phyloP scores from a whole-genome alignment of 768 basidiomycete species.

The Sistotremastrum suecicum region DNA sequence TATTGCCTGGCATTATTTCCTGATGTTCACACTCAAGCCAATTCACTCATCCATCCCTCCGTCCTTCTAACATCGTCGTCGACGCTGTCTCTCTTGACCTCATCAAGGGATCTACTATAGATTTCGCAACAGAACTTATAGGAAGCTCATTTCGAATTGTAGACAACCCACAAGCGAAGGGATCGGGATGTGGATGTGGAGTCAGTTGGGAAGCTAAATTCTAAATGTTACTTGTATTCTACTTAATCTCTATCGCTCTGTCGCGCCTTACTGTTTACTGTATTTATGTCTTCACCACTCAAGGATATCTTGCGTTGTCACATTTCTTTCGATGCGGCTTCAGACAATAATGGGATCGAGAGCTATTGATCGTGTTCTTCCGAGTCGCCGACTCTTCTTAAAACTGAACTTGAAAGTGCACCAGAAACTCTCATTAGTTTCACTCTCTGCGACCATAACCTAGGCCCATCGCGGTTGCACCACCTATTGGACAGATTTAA shows the following conservation, averaged over 20 bases:
- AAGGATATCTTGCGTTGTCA: too few species aligned
- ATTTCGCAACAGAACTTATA: conserved; percentile 89
- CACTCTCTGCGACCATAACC: too few species aligned
- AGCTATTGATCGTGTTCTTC: too few species aligned
- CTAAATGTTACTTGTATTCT: conserved; percentile 5
- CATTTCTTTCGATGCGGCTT: too few species aligned
- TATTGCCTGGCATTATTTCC: background rate
- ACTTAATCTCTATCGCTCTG: background rate
- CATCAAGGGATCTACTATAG: conserved; percentile 78
- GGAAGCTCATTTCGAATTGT: conserved; percentile 77
- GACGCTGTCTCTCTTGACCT: conserved; percentile 78
- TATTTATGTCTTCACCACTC: too few species aligned
- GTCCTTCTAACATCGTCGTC: conserved; percentile 65
- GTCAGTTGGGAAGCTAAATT: conserved; percentile 85
- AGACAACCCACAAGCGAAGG: conserved; percentile 84
- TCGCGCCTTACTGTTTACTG: too few species aligned
- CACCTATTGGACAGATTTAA: too few species aligned
- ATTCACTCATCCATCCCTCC: conserved; percentile 55
- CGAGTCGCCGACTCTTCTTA: too few species aligned
- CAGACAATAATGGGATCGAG: too few species aligned
- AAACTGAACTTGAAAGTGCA: too few species aligned
- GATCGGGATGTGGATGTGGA: conserved; percentile 87
- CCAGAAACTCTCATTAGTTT: too few species aligned
- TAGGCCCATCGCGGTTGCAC: too few species aligned
- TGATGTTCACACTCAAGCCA: conserved; percentile 26